These are phyloP conservation scores for Hippophae tibetana DNA, from an alignment of 306 rosid species.

Conservation along the genomic window DNA sequence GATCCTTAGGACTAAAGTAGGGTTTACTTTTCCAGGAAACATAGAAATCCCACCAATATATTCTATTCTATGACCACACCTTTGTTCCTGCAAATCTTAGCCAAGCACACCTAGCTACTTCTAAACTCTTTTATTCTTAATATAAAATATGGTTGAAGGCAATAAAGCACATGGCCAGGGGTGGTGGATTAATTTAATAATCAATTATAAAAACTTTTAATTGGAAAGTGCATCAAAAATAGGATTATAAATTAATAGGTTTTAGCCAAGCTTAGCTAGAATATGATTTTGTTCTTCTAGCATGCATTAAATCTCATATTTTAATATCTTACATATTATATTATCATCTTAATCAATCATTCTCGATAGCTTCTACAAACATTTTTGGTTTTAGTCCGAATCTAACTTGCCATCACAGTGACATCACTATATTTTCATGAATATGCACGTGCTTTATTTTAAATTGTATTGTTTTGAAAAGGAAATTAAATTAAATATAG, in stretches of 20 bases:
- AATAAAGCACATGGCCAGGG: constrained; percentile 53
- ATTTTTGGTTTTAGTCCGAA: constrained; percentile 3
- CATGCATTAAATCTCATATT: constrained; percentile 30
- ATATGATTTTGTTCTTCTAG: constrained; percentile 41
- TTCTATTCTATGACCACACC: no score
- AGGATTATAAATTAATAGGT: constrained; percentile 25
- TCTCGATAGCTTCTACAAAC: background rate
- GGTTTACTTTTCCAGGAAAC: no score
- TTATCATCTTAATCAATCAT: constrained; percentile 20
- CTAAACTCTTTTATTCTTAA: background rate
- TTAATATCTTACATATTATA: constrained; percentile 28
- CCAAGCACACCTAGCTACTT: background rate
- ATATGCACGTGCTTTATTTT: no score
- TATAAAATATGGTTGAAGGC: constrained; percentile 22
- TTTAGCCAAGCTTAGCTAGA: constrained; percentile 38
- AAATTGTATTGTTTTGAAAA: no score
- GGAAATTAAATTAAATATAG: no score
- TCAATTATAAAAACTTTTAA: constrained; percentile 11
- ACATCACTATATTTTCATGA: no score
- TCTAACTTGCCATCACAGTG: constrained; percentile 1
- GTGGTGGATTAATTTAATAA: constrained; percentile 28
- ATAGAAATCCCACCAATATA: no score
- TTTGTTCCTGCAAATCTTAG: no score
- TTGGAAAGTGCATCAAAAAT: constrained; percentile 14
- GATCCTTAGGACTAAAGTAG: no score